phyloP scores from a whole-genome alignment of 2,329 filamentous ascomycete species.

The Botrytis tulipae region DNA sequence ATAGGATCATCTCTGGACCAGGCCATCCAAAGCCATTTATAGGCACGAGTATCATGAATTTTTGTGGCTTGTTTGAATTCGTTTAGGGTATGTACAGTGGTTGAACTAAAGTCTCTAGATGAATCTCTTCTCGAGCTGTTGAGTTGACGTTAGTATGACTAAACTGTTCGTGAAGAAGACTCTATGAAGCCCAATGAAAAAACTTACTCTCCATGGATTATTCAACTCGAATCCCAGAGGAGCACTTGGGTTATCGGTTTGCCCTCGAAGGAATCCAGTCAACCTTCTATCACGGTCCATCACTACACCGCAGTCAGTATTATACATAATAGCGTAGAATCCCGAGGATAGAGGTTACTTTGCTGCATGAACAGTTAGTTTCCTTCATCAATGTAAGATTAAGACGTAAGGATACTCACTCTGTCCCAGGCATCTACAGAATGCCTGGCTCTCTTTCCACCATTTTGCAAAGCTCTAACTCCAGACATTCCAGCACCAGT shows the following conservation, averaged over 20 bases:
- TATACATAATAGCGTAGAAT: not conserved
- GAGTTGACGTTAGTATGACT: slow-evolving; percentile 15
- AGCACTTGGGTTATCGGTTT: slow-evolving; percentile 41
- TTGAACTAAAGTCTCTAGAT: slow-evolving; percentile 25
- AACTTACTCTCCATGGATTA: slow-evolving; percentile 44
- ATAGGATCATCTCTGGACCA: not conserved
- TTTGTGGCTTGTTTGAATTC: slow-evolving; percentile 9
- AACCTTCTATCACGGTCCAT: slow-evolving; percentile 45
- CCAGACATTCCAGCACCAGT: slow-evolving; percentile 42
- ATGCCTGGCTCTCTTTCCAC: slow-evolving; percentile 42
- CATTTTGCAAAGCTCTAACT: slow-evolving; percentile 42
- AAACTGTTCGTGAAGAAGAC: not conserved
- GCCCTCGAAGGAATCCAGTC: slow-evolving; percentile 43
- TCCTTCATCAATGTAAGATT: slow-evolving; percentile 14
- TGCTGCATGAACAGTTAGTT: slow-evolving; percentile 37
- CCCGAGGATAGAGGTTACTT: slow-evolving; percentile 33
- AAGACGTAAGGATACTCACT: slow-evolving; percentile 33
- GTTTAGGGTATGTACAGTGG: slow-evolving; percentile 29
- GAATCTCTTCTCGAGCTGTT: slow-evolving; percentile 38
- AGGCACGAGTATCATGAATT: not conserved
- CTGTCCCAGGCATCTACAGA: slow-evolving; percentile 44
- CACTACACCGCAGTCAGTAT: slow-evolving; percentile 38
- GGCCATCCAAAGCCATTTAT: not conserved
- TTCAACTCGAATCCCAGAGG: slow-evolving; percentile 43
- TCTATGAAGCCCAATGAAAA: not conserved